Evolutionary conservation across 805 yeast genomes (phyloP).

Genomic region (Dipodascus albidus): DNA sequence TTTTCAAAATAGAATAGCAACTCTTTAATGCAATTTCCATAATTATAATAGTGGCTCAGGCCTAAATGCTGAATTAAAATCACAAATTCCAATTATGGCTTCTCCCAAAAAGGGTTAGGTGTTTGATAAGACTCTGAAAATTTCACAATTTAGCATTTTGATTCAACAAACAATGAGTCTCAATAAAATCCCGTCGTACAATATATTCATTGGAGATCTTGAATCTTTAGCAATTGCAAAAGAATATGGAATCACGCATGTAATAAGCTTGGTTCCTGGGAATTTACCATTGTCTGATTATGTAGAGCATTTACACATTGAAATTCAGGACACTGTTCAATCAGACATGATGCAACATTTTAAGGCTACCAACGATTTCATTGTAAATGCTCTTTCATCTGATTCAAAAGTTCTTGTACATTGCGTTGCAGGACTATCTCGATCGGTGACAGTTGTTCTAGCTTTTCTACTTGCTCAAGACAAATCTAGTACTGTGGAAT

Average conservation of each 20-base stretch:
- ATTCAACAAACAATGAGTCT: neutral
- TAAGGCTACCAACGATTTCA: constrained; percentile 50
- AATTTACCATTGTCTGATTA: neutral
- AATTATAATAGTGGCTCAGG: too few relatives aligned
- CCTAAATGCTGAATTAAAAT: too few relatives aligned
- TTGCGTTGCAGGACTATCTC: constrained; percentile 80
- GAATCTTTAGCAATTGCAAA: neutral
- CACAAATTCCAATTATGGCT: neutral
- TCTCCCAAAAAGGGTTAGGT: neutral
- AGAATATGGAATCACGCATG: neutral
- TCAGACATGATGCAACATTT: constrained; percentile 56
- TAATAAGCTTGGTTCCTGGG: neutral
- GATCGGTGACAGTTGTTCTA: constrained; percentile 76
- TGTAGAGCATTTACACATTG: constrained; percentile 38
- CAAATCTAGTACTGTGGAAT: constrained; percentile 42
- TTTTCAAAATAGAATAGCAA: too few relatives aligned
- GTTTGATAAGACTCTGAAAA: neutral
- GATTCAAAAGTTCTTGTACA: constrained; percentile 27
- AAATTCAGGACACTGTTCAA: constrained; percentile 60
- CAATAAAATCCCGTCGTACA: neutral
- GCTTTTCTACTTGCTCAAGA: constrained; percentile 77
- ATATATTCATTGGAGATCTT: constrained; percentile 3
- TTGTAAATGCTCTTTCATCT: constrained; percentile 39
- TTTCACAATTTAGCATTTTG: neutral
- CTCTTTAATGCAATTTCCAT: too few relatives aligned